Conservation (phyloP, 164 flowering plant genomes). For the Nymphaea thermarum region DNA sequence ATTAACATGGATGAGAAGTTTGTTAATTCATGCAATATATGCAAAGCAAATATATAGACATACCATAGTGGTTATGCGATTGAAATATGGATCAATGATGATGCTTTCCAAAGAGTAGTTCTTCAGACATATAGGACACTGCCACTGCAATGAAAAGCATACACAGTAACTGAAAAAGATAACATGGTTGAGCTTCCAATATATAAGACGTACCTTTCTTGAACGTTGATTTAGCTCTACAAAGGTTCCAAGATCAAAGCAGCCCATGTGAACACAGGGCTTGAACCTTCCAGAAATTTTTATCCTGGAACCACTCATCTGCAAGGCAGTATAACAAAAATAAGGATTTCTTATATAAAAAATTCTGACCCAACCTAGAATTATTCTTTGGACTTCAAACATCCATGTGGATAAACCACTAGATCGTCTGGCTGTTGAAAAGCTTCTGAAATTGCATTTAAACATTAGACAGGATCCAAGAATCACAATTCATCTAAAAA, state of each 20-base stretch:
- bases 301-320: conserved; percentile 99
- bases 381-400: too few relatives aligned
- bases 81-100: conserved; percentile 91
- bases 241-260: conserved; percentile 94
- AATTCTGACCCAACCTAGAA: too few relatives aligned
- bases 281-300: conserved; percentile 89
- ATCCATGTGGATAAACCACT: too few relatives aligned
- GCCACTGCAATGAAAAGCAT: conserved; percentile 64
- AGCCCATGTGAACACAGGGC: conserved; percentile 92
- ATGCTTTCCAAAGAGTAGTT: conserved; percentile 76
- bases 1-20: conserved; percentile 1
- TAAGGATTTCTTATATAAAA: too few relatives aligned
- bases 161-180: too few relatives aligned
- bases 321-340: conserved; percentile 4
- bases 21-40: neutral
- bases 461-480: too few relatives aligned
- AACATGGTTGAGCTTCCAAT: neutral
- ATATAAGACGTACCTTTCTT: conserved; percentile 46
- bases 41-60: conserved; percentile 1
- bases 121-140: conserved; percentile 92
- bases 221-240: conserved; percentile 93
- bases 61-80: conserved; percentile 77
- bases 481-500: too few relatives aligned
- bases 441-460: too few relatives aligned
- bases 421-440: too few relatives aligned